A percentile compares a stretch with the other conserved stretches of the same genome.
These are phyloP conservation scores for Talaromyces sp. DNA, from an alignment of 2,329 filamentous ascomycete species.

Conservation along the genomic window DNA sequence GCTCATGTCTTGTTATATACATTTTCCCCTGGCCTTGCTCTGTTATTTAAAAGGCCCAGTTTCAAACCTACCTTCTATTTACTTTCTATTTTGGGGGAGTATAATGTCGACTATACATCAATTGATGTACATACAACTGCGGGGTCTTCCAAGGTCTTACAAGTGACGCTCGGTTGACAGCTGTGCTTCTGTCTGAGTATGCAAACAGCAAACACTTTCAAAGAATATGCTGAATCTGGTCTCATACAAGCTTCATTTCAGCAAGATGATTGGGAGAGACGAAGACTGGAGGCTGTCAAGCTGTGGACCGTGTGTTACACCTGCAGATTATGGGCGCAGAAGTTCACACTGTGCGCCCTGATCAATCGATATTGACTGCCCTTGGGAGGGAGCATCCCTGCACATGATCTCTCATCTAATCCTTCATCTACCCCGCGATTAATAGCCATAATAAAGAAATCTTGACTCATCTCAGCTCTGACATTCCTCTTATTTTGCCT, in stretches of 20 bases:
- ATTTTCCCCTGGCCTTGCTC: not conserved
- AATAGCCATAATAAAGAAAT: not conserved
- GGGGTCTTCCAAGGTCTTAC: not conserved
- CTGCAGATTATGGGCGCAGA: not conserved
- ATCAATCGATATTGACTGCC: not conserved
- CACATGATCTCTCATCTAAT: not conserved
- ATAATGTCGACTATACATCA: not conserved
- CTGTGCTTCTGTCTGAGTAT: not conserved
- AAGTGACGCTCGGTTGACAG: not conserved
- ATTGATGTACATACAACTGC: not conserved
- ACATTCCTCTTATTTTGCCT: not conserved
- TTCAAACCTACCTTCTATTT: not conserved
- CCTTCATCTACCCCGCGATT: not conserved
- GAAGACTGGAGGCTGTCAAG: not conserved
- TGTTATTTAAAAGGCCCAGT: not conserved
- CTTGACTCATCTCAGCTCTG: not conserved
- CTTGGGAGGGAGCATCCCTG: not conserved
- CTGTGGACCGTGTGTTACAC: not conserved
- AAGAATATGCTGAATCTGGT: not conserved
- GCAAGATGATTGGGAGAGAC: not conserved
- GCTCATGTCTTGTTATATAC: not conserved
- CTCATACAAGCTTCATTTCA: not conserved
- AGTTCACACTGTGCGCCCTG: not conserved
- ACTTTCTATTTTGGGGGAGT: not conserved
- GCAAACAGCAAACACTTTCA: not conserved